Conservation (phyloP, 2,329 filamentous ascomycete genomes). For the Calonectria honghensis region DNA sequence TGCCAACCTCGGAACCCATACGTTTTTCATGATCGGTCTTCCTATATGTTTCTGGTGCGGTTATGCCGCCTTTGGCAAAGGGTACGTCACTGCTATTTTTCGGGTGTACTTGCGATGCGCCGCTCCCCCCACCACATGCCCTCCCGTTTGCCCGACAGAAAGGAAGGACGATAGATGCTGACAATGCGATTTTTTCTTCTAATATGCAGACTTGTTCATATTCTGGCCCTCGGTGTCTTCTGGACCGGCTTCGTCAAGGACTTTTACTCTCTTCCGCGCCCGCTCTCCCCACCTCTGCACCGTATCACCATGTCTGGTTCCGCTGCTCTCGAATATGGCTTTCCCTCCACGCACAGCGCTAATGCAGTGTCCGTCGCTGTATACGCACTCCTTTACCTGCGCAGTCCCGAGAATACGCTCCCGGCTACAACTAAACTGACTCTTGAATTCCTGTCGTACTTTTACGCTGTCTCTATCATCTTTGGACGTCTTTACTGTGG, state of each 20-base stretch:
- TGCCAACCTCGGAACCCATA: conserved; percentile 97
- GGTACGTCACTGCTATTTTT: conserved; percentile 73
- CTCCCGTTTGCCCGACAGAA: neutral
- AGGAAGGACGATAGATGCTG: conserved; percentile 40
- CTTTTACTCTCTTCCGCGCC: conserved; percentile 91
- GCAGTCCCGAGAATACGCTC: conserved; percentile 78
- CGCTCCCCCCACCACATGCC: neutral
- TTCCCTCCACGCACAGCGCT: conserved; percentile 96
- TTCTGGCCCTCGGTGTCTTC: conserved; percentile 86
- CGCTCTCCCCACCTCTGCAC: conserved; percentile 91
- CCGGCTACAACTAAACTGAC: conserved; percentile 74
- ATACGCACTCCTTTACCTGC: conserved; percentile 84
- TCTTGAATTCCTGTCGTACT: conserved; percentile 83
- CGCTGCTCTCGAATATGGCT: conserved; percentile 95
- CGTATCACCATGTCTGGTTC: conserved; percentile 99
- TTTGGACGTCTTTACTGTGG: conserved; percentile 96
- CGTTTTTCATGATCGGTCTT: conserved; percentile 97
- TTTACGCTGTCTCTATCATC: conserved; percentile 92
- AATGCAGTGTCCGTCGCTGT: conserved; percentile 96
- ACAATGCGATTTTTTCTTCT: conserved; percentile 39
- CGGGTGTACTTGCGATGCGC: conserved; percentile 25
- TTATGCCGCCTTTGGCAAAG: conserved; percentile 88
- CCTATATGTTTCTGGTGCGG: conserved; percentile 98
- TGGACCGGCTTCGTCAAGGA: conserved; percentile 97
- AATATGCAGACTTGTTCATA: conserved; percentile 77